Evolutionary conservation across 176 grass and related monocot species (phyloP).

Genomic region (Olyra latifolia): DNA sequence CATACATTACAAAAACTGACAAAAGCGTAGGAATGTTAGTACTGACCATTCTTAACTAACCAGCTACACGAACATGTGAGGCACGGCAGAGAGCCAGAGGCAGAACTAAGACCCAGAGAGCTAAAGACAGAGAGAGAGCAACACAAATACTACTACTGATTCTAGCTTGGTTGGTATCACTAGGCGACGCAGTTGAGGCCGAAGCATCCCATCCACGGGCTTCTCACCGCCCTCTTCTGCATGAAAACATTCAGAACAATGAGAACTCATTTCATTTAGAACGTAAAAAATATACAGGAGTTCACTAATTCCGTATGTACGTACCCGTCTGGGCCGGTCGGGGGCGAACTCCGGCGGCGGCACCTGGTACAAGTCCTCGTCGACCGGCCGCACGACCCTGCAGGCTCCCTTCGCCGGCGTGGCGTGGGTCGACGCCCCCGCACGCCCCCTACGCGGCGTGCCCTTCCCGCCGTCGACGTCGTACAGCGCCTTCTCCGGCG

Average conservation of each 20-base stretch:
- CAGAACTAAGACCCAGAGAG: background rate
- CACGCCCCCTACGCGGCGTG: background rate
- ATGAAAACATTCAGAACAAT: background rate
- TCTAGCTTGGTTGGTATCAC: background rate
- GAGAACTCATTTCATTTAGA: background rate
- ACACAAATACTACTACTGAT: background rate
- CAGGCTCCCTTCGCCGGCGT: background rate
- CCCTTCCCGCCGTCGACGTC: background rate
- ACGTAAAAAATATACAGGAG: background rate
- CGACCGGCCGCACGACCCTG: conserved; percentile 29
- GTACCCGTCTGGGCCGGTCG: background rate
- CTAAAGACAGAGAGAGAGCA: background rate
- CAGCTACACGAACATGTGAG: too few species aligned
- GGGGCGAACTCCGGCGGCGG: background rate
- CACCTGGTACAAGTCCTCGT: conserved; percentile 47
- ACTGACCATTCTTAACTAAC: too few species aligned
- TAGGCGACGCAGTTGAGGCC: conserved; percentile 35
- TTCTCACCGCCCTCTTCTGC: conserved; percentile 16
- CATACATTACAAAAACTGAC: background rate
- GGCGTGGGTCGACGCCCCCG: background rate
- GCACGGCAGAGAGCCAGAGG: too few species aligned
- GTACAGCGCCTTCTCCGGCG: background rate
- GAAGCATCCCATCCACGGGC: conserved; percentile 34
- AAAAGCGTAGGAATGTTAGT: background rate
- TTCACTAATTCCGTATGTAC: background rate